Conservation (phyloP, 2,329 filamentous ascomycete species). For the Pseudopithomyces maydicus region DNA sequence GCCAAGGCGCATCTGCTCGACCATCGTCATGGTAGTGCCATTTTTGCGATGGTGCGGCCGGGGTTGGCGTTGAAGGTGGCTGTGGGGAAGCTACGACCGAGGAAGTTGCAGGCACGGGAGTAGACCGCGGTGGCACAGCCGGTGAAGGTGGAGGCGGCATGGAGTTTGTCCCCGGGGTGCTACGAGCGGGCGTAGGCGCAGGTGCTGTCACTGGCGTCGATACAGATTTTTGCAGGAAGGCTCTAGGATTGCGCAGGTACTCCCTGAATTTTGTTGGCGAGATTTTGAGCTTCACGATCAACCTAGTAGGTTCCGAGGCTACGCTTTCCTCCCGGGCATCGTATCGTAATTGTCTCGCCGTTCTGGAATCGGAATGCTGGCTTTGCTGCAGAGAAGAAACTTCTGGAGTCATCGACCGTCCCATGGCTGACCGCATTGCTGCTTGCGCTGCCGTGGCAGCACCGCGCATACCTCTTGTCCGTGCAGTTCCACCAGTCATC, state of each 20-base stretch:
- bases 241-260: slow-evolving; percentile 62
- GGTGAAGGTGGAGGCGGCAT: slow-evolving; percentile 63
- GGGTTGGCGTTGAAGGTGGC: slow-evolving; percentile 45
- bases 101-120: slow-evolving; percentile 24
- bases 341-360: slow-evolving; percentile 63
- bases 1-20: slow-evolving; percentile 67
- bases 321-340: slow-evolving; percentile 78
- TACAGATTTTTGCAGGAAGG: slow-evolving; percentile 45
- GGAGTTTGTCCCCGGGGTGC: slow-evolving; percentile 57
- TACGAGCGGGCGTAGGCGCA: slow-evolving; percentile 52
- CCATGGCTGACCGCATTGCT: slow-evolving; percentile 75
- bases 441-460: slow-evolving; percentile 86
- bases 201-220: slow-evolving; percentile 53
- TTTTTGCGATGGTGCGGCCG: slow-evolving; percentile 31
- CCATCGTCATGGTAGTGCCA: slow-evolving; percentile 54
- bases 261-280: slow-evolving; percentile 72
- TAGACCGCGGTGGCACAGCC: slow-evolving; percentile 43
- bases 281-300: slow-evolving; percentile 78
- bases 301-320: slow-evolving; percentile 62
- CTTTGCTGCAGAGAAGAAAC: slow-evolving; percentile 60
- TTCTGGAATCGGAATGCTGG: slow-evolving; percentile 75
- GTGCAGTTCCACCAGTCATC: slow-evolving; percentile 74
- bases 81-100: slow-evolving; percentile 37
- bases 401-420: slow-evolving; percentile 91
- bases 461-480: slow-evolving; percentile 86